phyloP scores from a whole-genome alignment of 2,329 filamentous ascomycete genomes.

The Thielaviopsis musarum region DNA sequence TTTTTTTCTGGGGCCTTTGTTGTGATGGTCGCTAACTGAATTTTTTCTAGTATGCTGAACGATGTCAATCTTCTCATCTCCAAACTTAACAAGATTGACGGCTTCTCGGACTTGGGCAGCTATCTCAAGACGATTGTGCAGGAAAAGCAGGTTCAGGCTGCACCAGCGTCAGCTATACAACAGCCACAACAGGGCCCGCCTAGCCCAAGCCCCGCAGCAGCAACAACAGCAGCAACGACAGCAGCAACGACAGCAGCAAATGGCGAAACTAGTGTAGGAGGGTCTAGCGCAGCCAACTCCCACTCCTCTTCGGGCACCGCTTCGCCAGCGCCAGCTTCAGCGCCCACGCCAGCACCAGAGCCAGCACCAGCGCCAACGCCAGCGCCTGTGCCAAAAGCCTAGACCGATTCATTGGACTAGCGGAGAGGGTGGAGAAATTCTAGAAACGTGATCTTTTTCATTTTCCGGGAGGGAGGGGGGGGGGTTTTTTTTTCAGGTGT shows the following conservation, averaged over 20 bases:
- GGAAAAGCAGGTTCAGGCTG: conserved; percentile 32
- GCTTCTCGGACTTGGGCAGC: conserved; percentile 57
- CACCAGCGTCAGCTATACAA: conserved; percentile 11
- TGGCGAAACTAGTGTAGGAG: neutral
- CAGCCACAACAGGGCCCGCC: too few relatives aligned
- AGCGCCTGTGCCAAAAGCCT: too few relatives aligned
- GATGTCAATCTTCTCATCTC: conserved; percentile 59
- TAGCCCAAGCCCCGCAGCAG: neutral
- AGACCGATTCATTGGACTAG: too few relatives aligned
- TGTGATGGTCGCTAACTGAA: conserved; percentile 3
- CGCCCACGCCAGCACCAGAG: too few relatives aligned
- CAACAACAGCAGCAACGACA: neutral
- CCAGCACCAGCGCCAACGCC: too few relatives aligned
- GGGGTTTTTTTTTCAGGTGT: too few relatives aligned
- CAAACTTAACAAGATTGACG: conserved; percentile 61
- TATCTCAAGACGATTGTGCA: conserved; percentile 49
- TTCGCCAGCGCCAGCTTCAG: neutral
- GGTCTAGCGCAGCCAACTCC: neutral
- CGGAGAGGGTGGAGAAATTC: too few relatives aligned
- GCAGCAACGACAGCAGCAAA: neutral
- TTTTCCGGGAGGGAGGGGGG: too few relatives aligned
- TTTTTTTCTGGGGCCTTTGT: neutral
- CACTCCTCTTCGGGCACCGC: conserved; percentile 1
- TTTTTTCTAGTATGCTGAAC: conserved; percentile 45
- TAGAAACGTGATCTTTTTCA: too few relatives aligned